Conservation (phyloP, 2,329 filamentous ascomycete species). For the Didymella arachidicola region DNA sequence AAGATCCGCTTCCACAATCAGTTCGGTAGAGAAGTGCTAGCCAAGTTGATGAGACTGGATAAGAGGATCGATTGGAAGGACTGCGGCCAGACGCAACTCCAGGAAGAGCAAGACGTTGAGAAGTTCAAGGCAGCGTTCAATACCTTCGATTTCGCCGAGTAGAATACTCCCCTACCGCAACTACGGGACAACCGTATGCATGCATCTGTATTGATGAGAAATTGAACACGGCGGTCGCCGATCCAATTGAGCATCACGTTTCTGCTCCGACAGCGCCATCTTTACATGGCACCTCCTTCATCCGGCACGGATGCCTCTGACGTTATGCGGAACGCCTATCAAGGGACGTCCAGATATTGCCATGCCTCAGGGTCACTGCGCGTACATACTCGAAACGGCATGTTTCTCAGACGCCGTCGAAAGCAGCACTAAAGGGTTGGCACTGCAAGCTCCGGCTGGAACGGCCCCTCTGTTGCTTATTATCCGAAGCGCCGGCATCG, state of each 20-base stretch:
- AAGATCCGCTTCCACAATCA: constrained; percentile 86
- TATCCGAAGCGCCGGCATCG: constrained; percentile 12
- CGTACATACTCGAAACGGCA: constrained; percentile 39
- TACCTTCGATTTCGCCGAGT: constrained; percentile 77
- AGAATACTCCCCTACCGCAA: background rate
- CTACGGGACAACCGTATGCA: background rate
- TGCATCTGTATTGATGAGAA: background rate
- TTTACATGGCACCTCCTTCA: background rate
- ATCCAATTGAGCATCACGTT: background rate
- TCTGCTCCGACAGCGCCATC: background rate
- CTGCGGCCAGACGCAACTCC: constrained; percentile 76
- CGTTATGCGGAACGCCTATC: background rate
- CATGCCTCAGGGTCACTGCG: background rate
- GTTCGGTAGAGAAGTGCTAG: constrained; percentile 86
- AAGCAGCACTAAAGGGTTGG: constrained; percentile 50
- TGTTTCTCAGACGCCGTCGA: constrained; percentile 32
- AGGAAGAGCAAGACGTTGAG: constrained; percentile 80
- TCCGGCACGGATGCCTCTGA: background rate
- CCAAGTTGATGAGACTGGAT: constrained; percentile 84
- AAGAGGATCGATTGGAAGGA: constrained; percentile 84
- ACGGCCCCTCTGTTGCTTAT: constrained; percentile 27
- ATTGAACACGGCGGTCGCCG: constrained; percentile 8
- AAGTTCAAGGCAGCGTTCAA: constrained; percentile 84
- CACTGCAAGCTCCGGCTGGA: constrained; percentile 41
- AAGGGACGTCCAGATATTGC: background rate